Conservation (phyloP, 2,329 filamentous ascomycete species). For the Rhytidhysteron rufulum region DNA sequence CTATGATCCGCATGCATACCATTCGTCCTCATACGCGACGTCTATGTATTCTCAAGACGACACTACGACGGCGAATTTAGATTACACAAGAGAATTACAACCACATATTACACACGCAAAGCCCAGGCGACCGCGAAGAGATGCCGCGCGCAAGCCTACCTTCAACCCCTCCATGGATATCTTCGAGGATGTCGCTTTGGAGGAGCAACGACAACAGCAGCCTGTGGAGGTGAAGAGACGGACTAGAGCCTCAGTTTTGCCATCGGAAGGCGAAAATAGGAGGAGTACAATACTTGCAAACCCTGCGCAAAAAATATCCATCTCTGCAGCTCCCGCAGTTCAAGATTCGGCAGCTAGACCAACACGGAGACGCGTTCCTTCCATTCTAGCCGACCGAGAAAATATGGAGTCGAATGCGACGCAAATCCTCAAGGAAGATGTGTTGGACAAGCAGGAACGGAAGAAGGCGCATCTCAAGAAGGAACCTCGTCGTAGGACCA, state of each 20-base stretch:
- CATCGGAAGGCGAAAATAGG: conserved; percentile 17
- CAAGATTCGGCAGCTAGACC: conserved; percentile 21
- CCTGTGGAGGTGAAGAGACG: conserved; percentile 20
- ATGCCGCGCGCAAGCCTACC: conserved; percentile 15
- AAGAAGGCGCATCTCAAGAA: conserved; percentile 32
- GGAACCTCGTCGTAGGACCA: conserved; percentile 45
- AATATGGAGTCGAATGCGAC: conserved; percentile 23
- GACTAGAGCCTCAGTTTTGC: conserved; percentile 23
- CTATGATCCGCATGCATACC: conserved; percentile 22
- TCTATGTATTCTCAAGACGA: conserved; percentile 26
- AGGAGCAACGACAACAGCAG: conserved; percentile 25
- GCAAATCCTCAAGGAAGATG: conserved; percentile 25
- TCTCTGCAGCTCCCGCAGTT: conserved; percentile 12
- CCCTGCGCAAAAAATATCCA: conserved; percentile 32
- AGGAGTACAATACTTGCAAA: conserved; percentile 31
- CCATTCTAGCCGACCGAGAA: conserved; percentile 24
- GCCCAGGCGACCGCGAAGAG: conserved; percentile 30
- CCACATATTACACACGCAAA: conserved; percentile 24
- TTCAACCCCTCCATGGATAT: conserved; percentile 34
- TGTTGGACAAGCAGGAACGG: conserved; percentile 26
- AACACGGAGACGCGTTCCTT: conserved; percentile 34
- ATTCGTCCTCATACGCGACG: conserved; percentile 27
- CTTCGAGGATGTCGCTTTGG: conserved; percentile 35
- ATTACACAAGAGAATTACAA: conserved; percentile 36
- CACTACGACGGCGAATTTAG: conserved; percentile 31